A percentile compares a stretch with the other conserved stretches of the same genome.
phyloP scores from a whole-genome alignment of 1,284 basidiomycete species.

The Lentinus polychrous region DNA sequence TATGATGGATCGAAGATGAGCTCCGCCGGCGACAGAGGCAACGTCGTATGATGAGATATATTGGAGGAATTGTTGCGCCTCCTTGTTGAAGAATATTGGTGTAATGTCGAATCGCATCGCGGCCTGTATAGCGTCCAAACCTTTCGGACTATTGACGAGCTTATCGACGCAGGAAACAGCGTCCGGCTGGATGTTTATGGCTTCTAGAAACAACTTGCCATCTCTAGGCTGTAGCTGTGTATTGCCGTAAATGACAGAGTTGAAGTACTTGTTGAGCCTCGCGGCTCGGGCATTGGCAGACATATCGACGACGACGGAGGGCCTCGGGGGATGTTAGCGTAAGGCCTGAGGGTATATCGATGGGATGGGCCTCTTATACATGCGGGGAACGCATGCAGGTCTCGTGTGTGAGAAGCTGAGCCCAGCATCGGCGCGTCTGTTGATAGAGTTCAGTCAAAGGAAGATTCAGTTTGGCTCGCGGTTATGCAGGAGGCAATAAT shows the following conservation, averaged over 20 bases:
- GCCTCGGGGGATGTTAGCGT: too few relatives aligned
- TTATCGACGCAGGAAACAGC: constrained; percentile 32
- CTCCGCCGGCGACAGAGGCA: constrained; percentile 33
- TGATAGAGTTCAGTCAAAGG: too few relatives aligned
- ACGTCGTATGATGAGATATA: constrained; percentile 36
- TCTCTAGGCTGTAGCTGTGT: background rate
- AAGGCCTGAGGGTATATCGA: too few relatives aligned
- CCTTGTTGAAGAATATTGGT: constrained; percentile 38
- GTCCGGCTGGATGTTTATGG: constrained; percentile 36
- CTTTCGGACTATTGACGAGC: constrained; percentile 32
- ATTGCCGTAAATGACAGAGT: constrained; percentile 16
- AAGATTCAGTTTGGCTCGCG: too few relatives aligned
- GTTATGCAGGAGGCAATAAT: too few relatives aligned
- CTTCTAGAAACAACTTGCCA: constrained; percentile 37
- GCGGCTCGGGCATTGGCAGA: background rate
- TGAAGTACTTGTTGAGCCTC: constrained; percentile 20
- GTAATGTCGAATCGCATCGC: constrained; percentile 39
- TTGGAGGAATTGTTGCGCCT: constrained; percentile 29
- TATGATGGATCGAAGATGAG: constrained; percentile 35
- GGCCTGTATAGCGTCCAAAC: constrained; percentile 34
- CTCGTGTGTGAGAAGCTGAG: too few relatives aligned
- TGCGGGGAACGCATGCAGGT: too few relatives aligned
- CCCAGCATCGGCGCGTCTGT: too few relatives aligned
- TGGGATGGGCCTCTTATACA: too few relatives aligned
- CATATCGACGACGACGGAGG: background rate